Conservation (phyloP, 345 rosid species). For the Bruguiera gymnorhiza region DNA sequence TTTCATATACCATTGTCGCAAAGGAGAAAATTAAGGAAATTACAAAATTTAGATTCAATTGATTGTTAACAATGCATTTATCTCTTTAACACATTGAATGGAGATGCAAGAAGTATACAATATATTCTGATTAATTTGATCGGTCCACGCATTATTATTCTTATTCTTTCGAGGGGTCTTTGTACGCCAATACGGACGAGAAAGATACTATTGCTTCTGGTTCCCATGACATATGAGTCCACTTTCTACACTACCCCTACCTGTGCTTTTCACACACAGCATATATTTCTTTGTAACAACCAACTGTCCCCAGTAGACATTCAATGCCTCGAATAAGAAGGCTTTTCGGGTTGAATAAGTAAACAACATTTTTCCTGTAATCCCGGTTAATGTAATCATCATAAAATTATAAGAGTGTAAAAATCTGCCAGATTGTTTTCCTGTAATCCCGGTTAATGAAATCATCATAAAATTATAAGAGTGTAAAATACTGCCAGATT, state of each 20-base stretch:
- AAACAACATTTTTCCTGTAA: not conserved
- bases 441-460: not conserved
- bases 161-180: conserved; percentile 1
- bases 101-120: not conserved
- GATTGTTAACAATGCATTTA: too few relatives aligned
- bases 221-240: conserved; percentile 42
- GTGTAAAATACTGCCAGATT: too few relatives aligned
- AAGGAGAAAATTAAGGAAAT: too few relatives aligned
- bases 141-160: not conserved
- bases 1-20: too few relatives aligned
- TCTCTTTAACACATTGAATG: too few relatives aligned
- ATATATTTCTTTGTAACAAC: not conserved
- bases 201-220: conserved; percentile 15
- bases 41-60: too few relatives aligned
- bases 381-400: not conserved
- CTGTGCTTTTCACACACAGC: conserved; percentile 32
- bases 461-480: not conserved
- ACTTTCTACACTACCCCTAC: conserved; percentile 40
- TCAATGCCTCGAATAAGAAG: not conserved
- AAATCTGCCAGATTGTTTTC: not conserved
- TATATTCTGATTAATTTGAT: not conserved
- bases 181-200: not conserved
- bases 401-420: too few relatives aligned
- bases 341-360: conserved; percentile 8
- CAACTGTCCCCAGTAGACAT: not conserved